Percentiles rank a stretch among this genome's conserved stretches.
These are phyloP conservation scores for Lodderomyces theae DNA, from an alignment of 1,139 yeast species.

Conservation along the genomic window DNA sequence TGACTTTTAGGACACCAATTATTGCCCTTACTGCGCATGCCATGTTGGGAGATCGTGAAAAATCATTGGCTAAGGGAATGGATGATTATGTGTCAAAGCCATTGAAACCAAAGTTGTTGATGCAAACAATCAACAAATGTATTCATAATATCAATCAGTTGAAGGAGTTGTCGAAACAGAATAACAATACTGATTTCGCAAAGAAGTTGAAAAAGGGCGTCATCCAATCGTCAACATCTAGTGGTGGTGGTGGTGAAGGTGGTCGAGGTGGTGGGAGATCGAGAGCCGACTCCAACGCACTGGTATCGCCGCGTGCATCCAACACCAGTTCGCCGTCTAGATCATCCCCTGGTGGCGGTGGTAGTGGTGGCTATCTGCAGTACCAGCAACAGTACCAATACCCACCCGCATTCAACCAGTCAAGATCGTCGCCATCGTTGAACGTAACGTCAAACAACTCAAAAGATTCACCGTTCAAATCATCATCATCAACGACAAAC, in stretches of 20 bases:
- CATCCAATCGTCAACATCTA: constrained; percentile 19
- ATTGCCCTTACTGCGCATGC: constrained; percentile 91
- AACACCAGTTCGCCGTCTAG: constrained; percentile 4
- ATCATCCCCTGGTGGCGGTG: constrained; percentile 1
- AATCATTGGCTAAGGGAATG: constrained; percentile 85
- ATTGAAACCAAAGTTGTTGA: constrained; percentile 73
- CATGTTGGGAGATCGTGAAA: constrained; percentile 85
- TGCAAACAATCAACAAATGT: constrained; percentile 82
- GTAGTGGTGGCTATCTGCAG: not conserved
- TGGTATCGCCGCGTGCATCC: not conserved
- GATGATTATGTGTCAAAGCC: constrained; percentile 89
- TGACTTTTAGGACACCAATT: constrained; percentile 70
- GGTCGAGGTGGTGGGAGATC: not conserved
- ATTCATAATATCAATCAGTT: constrained; percentile 65
- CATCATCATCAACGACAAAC: not conserved
- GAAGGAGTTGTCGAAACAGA: constrained; percentile 53
- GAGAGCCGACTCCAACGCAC: not conserved
- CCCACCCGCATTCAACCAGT: constrained; percentile 4
- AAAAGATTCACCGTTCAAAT: constrained; percentile 25
- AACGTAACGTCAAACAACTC: constrained; percentile 9
- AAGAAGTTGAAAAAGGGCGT: constrained; percentile 42
- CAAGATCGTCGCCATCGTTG: constrained; percentile 9
- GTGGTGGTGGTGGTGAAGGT: not conserved
- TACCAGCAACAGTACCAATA: not conserved
- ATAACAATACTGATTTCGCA: constrained; percentile 48